Conservation (phyloP, 106 monocot genomes). For the Agapanthus africanus region DNA sequence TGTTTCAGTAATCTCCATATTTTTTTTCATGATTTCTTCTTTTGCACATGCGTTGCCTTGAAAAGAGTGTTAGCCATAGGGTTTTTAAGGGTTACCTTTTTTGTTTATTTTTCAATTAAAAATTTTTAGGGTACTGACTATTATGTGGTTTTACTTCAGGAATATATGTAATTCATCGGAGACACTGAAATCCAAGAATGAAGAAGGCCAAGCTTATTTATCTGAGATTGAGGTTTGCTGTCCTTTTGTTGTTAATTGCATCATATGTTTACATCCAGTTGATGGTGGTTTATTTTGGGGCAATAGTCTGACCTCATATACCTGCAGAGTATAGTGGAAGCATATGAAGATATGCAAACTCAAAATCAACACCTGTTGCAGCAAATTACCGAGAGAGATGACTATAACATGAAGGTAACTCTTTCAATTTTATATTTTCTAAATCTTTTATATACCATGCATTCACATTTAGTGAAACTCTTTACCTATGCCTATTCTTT, state of each 20-base stretch:
- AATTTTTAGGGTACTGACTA: background rate
- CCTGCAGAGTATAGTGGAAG: conserved; percentile 91
- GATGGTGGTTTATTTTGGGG: background rate
- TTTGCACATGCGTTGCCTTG: too few relatives aligned
- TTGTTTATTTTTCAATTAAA: too few relatives aligned
- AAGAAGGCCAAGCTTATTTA: conserved; percentile 82
- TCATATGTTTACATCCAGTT: too few relatives aligned
- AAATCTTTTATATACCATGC: background rate
- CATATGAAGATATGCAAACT: conserved; percentile 84
- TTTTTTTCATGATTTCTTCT: too few relatives aligned
- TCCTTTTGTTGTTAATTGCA: background rate
- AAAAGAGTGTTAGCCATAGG: too few relatives aligned
- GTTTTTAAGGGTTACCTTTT: background rate
- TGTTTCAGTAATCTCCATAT: too few relatives aligned
- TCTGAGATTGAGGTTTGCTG: conserved; percentile 81
- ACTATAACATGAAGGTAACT: conserved; percentile 88
- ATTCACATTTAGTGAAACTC: background rate
- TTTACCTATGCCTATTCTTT: background rate
- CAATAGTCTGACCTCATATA: background rate
- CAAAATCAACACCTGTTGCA: conserved; percentile 87
- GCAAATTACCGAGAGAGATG: conserved; percentile 92
- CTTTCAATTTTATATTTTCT: background rate
- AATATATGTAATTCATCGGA: conserved; percentile 54
- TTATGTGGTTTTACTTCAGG: conserved; percentile 22
- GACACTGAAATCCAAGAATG: conserved; percentile 68